Percentiles rank a stretch among this genome's conserved stretches.
Conservation (phyloP, 228 moss, liverwort and hornwort species). For the Sphagnum magellanicum region DNA sequence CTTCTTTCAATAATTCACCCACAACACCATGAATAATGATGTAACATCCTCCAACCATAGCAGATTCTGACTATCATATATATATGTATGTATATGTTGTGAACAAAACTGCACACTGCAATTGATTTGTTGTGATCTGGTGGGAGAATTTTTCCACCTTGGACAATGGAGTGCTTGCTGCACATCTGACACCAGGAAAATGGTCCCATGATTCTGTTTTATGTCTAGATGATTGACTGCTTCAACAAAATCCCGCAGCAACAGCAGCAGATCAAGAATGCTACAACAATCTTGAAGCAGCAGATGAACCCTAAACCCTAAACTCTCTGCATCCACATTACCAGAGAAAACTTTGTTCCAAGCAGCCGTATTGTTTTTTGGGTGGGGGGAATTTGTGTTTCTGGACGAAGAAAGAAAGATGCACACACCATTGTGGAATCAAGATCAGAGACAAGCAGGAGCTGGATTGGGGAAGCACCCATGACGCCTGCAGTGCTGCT, state of each 20-base stretch:
- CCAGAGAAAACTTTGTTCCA: background rate
- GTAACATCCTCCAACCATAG: background rate
- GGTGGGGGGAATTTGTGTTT: background rate
- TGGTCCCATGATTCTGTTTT: no score
- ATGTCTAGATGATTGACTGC: no score
- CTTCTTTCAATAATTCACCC: background rate
- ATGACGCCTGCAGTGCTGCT: background rate
- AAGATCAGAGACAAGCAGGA: conserved; percentile 72
- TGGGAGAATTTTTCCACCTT: no score
- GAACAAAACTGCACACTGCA: no score
- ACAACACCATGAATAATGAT: background rate
- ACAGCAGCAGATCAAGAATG: background rate
- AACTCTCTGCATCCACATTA: background rate
- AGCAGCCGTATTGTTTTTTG: background rate
- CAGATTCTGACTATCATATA: background rate
- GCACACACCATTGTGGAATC: conserved; percentile 57
- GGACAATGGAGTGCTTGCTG: no score
- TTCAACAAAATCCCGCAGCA: background rate
- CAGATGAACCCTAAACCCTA: background rate
- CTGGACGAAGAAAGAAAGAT: background rate
- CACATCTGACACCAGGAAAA: no score
- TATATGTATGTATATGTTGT: background rate
- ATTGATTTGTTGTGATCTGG: no score
- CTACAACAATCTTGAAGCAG: background rate
- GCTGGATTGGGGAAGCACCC: conserved; percentile 2